Conservation (phyloP, 495 filamentous ascomycete species). For the Lasiosphaeria hispida region DNA sequence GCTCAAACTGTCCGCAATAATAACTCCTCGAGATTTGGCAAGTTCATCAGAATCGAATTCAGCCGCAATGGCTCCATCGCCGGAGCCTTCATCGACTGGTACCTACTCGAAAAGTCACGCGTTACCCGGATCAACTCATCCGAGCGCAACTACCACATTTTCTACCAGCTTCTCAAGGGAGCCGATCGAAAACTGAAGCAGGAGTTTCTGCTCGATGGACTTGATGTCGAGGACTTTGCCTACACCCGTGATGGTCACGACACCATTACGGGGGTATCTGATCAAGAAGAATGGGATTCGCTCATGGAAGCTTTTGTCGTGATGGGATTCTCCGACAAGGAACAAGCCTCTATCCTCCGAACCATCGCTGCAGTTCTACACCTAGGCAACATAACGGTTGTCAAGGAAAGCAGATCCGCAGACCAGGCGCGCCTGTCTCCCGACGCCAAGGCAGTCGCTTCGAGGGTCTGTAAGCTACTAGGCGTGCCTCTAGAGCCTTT, state of each 20-base stretch:
- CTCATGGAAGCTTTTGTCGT: slow-evolving; percentile 90
- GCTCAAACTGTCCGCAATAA: slow-evolving; percentile 97
- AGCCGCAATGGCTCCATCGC: slow-evolving; percentile 86
- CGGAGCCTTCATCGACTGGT: slow-evolving; percentile 98
- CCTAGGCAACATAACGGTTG: slow-evolving; percentile 84
- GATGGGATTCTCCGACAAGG: slow-evolving; percentile 89
- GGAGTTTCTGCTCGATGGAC: slow-evolving; percentile 68
- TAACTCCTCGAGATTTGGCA: slow-evolving; percentile 98
- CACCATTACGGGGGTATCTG: slow-evolving; percentile 84
- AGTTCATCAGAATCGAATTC: slow-evolving; percentile 98
- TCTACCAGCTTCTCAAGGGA: slow-evolving; percentile 91
- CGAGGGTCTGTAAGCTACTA: slow-evolving; percentile 77
- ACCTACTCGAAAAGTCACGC: slow-evolving; percentile 92
- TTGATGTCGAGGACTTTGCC: slow-evolving; percentile 79
- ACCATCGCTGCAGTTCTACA: slow-evolving; percentile 91
- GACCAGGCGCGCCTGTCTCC: slow-evolving; percentile 84
- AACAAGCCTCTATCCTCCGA: slow-evolving; percentile 77
- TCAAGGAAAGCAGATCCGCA: slow-evolving; percentile 81
- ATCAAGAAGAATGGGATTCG: slow-evolving; percentile 83
- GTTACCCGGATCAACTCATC: slow-evolving; percentile 83
- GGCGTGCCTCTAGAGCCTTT: slow-evolving; percentile 84
- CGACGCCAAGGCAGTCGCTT: slow-evolving; percentile 66
- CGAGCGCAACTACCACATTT: slow-evolving; percentile 96
- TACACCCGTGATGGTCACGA: slow-evolving; percentile 92
- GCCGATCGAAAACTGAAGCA: slow-evolving; percentile 70